Evolutionary conservation across 2,329 filamentous ascomycete species (phyloP).

Genomic region (Beauveria asiatica): DNA sequence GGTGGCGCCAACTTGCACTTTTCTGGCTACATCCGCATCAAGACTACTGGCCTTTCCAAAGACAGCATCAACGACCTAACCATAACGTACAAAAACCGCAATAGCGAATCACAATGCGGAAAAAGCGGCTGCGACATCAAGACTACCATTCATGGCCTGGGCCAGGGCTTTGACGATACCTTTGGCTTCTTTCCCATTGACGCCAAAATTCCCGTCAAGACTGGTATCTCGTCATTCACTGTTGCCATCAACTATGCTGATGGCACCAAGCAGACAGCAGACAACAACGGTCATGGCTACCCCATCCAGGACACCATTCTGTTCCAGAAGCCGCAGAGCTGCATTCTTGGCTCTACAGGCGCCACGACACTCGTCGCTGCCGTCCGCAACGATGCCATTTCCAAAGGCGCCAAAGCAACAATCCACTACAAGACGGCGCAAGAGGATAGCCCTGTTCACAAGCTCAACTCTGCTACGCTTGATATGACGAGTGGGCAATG

Average conservation of each 20-base stretch:
- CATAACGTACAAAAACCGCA: slow-evolving; percentile 48
- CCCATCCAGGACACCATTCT: slow-evolving; percentile 46
- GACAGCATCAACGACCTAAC: slow-evolving; percentile 37
- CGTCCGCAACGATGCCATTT: slow-evolving; percentile 38
- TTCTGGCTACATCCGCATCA: slow-evolving; percentile 48
- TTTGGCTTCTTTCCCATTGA: slow-evolving; percentile 46
- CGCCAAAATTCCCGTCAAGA: slow-evolving; percentile 44
- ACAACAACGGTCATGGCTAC: slow-evolving; percentile 51
- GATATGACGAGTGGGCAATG: slow-evolving; percentile 35
- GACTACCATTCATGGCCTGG: slow-evolving; percentile 37
- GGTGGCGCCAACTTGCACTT: slow-evolving; percentile 41
- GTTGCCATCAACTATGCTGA: slow-evolving; percentile 40
- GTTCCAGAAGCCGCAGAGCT: slow-evolving; percentile 49
- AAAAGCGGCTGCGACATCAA: slow-evolving; percentile 34
- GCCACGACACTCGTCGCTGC: slow-evolving; percentile 37
- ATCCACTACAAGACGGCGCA: slow-evolving; percentile 36
- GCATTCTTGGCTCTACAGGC: slow-evolving; percentile 35
- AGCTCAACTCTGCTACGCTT: slow-evolving; percentile 28
- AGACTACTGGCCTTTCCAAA: slow-evolving; percentile 38
- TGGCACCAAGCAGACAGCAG: slow-evolving; percentile 36
- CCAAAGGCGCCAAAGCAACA: slow-evolving; percentile 31
- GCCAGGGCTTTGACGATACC: slow-evolving; percentile 50
- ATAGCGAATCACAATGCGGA: slow-evolving; percentile 38
- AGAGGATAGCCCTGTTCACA: slow-evolving; percentile 34
- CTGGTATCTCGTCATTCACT: slow-evolving; percentile 54